Base-by-base conservation (phyloP, 371 early-diverging fungal genomes). In the Mucor ambiguus region DNA sequence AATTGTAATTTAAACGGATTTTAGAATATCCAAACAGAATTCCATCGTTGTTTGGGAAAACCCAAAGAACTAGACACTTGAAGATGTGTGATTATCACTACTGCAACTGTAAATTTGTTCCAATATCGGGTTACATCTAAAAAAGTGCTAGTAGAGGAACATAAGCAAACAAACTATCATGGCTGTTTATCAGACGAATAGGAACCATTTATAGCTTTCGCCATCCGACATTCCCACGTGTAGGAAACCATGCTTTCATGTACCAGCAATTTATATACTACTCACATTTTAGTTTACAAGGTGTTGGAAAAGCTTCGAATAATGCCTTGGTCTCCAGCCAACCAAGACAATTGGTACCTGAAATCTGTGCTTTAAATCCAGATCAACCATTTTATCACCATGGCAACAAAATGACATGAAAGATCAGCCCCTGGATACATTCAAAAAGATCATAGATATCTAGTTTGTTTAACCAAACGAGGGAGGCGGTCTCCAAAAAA, bases 211-310 rank as follows among this genome's bases (percentile, higher is more conserved):
- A 22, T 22, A 22, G 11, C 46, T 46, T 46, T 46, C 46, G 22
- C 46, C 46, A 46, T 46, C 46, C 46, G 46, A 46, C 46, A 46
- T 46, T 46, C 46, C 46, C 46, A 46, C 46, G 46, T 46, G 46
- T 46, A 46, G 20, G n/a, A n/a, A 20, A 44, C 46, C 24, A 22
- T 46, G 4, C 20, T 44, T 33, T 9, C 46, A 20, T 46, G 6
- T 22, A 46, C 22, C n/a, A 46, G 41, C 41, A 41, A 41, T 41
- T 41, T 46, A 46, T 46, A 46, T 46, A 22, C 9, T 46, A 46
- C 46, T 22, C 20, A 1, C 3, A 46, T 22, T 46, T 46, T 46
- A 46, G 46, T 46, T 46, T 46, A 46, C 46, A 46, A 46, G 11
- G 9, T 7, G 7, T 20, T 7, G 11, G 2, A 22, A 46, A 6